phyloP scores from a whole-genome alignment of 2,329 filamentous ascomycete species.

The Alternaria infectoria region DNA sequence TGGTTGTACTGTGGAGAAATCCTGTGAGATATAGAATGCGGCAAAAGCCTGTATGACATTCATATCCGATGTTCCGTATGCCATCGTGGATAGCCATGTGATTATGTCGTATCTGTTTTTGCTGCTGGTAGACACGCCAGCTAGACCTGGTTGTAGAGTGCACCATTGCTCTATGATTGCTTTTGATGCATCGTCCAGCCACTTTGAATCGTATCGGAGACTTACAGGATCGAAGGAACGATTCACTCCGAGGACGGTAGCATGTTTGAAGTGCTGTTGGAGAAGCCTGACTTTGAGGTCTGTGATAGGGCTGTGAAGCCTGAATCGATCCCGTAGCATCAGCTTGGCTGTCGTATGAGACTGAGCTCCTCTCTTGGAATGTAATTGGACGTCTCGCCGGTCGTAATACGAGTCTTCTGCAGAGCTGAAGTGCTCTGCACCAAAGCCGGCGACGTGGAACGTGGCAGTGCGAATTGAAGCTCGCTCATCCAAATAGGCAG shows the following conservation, averaged over 20 bases:
- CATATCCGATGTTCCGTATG: slow-evolving; percentile 32
- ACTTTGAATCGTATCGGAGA: slow-evolving; percentile 30
- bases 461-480: slow-evolving; percentile 38
- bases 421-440: slow-evolving; percentile 36
- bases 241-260: slow-evolving; percentile 5
- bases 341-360: slow-evolving; percentile 22
- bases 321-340: slow-evolving; percentile 17
- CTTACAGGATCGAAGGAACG: not conserved
- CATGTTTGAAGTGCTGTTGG: slow-evolving; percentile 9
- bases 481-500: slow-evolving; percentile 30
- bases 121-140: not conserved
- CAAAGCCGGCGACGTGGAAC: slow-evolving; percentile 39
- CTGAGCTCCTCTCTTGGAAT: slow-evolving; percentile 14
- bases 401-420: slow-evolving; percentile 31
- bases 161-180: slow-evolving; percentile 28
- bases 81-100: slow-evolving; percentile 35
- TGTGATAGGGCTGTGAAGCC: slow-evolving; percentile 13
- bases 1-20: slow-evolving; percentile 7
- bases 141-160: slow-evolving; percentile 23
- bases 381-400: slow-evolving; percentile 10
- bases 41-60: slow-evolving; percentile 28
- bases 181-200: slow-evolving; percentile 18
- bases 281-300: slow-evolving; percentile 8
- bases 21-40: slow-evolving; percentile 23
- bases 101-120: slow-evolving; percentile 28